Base-by-base conservation (phyloP, 306 rosid species). In the Dalbergia oliveri region DNA sequence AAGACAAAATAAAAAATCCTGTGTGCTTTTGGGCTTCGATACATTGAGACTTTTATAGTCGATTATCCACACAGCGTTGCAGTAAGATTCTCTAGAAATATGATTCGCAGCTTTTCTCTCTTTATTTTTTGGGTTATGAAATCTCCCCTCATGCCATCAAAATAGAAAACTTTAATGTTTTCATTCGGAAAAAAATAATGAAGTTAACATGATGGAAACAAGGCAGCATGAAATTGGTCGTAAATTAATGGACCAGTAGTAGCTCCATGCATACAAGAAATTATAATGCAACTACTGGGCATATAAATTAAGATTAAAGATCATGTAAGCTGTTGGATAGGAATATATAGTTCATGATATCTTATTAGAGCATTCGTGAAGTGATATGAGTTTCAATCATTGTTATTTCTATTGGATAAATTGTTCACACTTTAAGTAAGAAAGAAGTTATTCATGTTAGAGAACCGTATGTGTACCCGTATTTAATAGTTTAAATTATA, bases 1-100 rank as follows among this genome's bases (percentile, higher is more conserved):
- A 47, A 26, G 60, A 47, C 60, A 26, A 8, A 49, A 16, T 15
- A 39, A 16, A 44, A 39, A 15, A 33, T 34, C n/a, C 18, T 19
- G 41, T 18, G 18, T 56, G 66, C 53, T 56, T 57, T 56, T 72
- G 51, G 51, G 56, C 34, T 43, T 72, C 10, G 18, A 54, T 72
- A 37, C 31, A 26, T 26, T 37, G 41, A 37, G 41, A 37, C 41
- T 37, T 37, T 37, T 37, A 0, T 37, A 4, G 41, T 8, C 8
- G 41, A 37, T 4, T 37, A 5, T 37, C 41, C 41, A 6, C 9
- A 7, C 47, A 61, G 4, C 9, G 9, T 34, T 33, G 39, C 57
- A 51, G 16, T 61, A 62, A 31, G 19, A 31, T 62, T 26, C 5
- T 33, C 16, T 23, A 11, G 26, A 11, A 26, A 12, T 45, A 68